Conservation (phyloP, 352 stramenopile genomes). For the Phytophthora hybrid region DNA sequence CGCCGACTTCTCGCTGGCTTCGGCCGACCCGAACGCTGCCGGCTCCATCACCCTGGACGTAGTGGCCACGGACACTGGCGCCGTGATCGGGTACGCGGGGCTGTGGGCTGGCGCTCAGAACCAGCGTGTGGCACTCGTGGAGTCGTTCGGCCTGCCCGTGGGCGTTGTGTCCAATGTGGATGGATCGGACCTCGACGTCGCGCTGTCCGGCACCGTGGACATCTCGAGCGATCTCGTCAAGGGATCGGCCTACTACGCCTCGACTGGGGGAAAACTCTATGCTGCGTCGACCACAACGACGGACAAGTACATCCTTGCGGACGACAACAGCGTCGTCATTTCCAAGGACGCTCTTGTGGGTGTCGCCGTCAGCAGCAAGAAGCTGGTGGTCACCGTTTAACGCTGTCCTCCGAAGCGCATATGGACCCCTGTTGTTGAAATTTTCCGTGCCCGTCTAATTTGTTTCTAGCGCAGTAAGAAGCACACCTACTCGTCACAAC, state of each 20-base stretch:
- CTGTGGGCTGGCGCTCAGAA: constrained; percentile 61
- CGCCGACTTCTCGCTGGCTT: constrained; percentile 70
- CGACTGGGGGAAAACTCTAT: constrained; percentile 71
- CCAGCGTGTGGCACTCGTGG: constrained; percentile 76
- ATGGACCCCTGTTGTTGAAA: constrained; percentile 24
- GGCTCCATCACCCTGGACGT: constrained; percentile 68
- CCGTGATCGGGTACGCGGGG: constrained; percentile 67
- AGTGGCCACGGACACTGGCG: constrained; percentile 59
- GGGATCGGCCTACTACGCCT: constrained; percentile 74
- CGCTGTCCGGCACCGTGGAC: constrained; percentile 69
- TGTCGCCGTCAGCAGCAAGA: constrained; percentile 67
- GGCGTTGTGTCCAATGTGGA: constrained; percentile 73
- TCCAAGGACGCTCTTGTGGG: constrained; percentile 81
- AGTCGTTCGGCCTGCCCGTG: constrained; percentile 76
- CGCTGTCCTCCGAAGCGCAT: neutral
- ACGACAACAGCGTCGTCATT: constrained; percentile 77
- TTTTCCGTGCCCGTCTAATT: constrained; percentile 1
- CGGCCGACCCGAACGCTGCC: constrained; percentile 58
- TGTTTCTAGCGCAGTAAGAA: constrained; percentile 9
- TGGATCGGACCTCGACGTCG: constrained; percentile 61
- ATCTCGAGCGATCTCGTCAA: constrained; percentile 47
- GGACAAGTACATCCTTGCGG: constrained; percentile 69
- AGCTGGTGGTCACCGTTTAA: constrained; percentile 68
- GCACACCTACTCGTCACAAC: neutral
- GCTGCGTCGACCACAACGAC: constrained; percentile 52